These are phyloP conservation scores for Pascua sp. DNA, from an alignment of 1,284 basidiomycete genomes.

Conservation along the genomic window DNA sequence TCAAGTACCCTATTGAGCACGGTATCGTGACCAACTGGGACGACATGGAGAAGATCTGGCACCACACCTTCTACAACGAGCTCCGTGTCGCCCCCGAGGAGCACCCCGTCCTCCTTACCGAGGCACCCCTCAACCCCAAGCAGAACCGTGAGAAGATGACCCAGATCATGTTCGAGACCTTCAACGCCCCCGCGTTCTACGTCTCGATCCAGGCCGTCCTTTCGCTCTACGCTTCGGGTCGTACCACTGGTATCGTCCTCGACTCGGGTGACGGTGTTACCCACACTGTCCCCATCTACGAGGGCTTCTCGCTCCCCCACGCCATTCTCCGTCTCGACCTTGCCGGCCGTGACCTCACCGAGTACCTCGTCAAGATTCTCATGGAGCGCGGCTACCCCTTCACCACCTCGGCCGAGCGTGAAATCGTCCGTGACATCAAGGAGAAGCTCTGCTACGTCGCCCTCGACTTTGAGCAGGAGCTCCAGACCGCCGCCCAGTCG, in stretches of 20 bases:
- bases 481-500: constrained; percentile 87
- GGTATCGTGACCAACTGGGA: constrained; percentile 94
- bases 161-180: constrained; percentile 96
- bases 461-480: constrained; percentile 93
- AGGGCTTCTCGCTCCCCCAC: constrained; percentile 91
- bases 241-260: constrained; percentile 86
- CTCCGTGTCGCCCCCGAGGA: constrained; percentile 74
- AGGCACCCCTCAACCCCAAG: constrained; percentile 93
- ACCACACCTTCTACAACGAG: constrained; percentile 86
- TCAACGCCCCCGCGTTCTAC: constrained; percentile 91
- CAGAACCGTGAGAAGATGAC: constrained; percentile 96
- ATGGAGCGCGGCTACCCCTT: constrained; percentile 93
- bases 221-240: constrained; percentile 87
- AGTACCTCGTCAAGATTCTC: constrained; percentile 87
- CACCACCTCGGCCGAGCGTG: constrained; percentile 89
- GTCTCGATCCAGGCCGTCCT: constrained; percentile 90
- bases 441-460: constrained; percentile 98
- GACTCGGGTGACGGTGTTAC: constrained; percentile 93
- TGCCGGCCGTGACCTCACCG: constrained; percentile 91
- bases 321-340: constrained; percentile 92
- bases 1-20: constrained; percentile 74
- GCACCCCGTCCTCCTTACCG: constrained; percentile 89
- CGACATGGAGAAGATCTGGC: constrained; percentile 95
- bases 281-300: constrained; percentile 92
- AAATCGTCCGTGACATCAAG: constrained; percentile 97